phyloP scores from a whole-genome alignment of 345 rosid genomes.

The Lepidium sativum region DNA sequence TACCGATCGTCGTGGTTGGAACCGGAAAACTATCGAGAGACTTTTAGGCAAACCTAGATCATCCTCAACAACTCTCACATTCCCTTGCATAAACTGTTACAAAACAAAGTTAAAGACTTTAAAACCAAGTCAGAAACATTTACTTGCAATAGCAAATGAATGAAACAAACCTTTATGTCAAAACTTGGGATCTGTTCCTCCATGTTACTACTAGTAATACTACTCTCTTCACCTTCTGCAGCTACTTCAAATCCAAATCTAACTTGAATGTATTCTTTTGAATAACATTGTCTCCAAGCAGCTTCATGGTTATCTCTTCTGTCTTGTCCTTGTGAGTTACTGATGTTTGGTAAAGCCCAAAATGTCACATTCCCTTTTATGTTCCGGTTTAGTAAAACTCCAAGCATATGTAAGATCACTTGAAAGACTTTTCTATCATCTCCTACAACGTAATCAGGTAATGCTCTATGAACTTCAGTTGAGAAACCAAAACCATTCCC shows the following conservation, averaged over 20 bases:
- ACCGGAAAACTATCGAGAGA: constrained; percentile 58
- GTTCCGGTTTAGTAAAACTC: constrained; percentile 39
- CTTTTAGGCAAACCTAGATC: constrained; percentile 49
- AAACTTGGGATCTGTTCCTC: constrained; percentile 55
- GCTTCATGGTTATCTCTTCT: constrained; percentile 56
- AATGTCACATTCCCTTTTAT: constrained; percentile 41
- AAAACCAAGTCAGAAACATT: not conserved
- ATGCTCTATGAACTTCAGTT: constrained; percentile 53
- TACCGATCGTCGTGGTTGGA: constrained; percentile 48
- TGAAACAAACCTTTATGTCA: constrained; percentile 45
- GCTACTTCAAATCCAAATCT: constrained; percentile 49
- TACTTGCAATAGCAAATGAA: not conserved
- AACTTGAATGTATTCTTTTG: constrained; percentile 50
- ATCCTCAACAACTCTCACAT: constrained; percentile 51
- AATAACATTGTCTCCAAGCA: constrained; percentile 45
- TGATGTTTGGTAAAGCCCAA: constrained; percentile 38
- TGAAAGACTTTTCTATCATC: constrained; percentile 74
- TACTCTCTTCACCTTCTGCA: constrained; percentile 30
- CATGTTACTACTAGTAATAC: constrained; percentile 27
- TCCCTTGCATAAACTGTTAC: constrained; percentile 70
- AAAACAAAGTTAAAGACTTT: not conserved
- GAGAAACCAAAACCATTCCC: constrained; percentile 60
- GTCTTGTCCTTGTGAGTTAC: constrained; percentile 34
- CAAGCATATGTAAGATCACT: constrained; percentile 77
- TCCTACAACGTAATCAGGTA: constrained; percentile 68